phyloP scores from a whole-genome alignment of 306 rosid species.

The Vigna radiata region DNA sequence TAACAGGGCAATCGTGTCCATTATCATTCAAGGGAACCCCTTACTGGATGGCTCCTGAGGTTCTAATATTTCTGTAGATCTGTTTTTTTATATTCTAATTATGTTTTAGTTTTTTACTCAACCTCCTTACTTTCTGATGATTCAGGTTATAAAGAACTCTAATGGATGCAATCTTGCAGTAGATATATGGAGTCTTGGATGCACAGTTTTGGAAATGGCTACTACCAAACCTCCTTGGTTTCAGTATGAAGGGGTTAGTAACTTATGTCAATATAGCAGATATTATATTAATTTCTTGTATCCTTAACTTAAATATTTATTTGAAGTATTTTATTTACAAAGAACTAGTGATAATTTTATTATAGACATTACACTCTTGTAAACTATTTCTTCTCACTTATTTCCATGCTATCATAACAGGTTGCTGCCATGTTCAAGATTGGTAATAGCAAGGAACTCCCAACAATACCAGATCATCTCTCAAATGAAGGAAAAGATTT shows the following conservation, averaged over 20 bases:
- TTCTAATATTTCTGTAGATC: constrained; percentile 42
- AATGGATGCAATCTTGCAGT: constrained; percentile 90
- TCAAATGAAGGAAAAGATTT: constrained; percentile 91
- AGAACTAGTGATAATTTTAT: constrained; percentile 21
- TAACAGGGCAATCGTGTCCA: constrained; percentile 87
- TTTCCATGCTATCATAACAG: constrained; percentile 55
- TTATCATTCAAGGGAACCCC: constrained; percentile 98
- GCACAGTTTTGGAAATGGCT: constrained; percentile 99
- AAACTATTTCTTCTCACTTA: constrained; percentile 41
- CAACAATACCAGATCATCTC: constrained; percentile 83
- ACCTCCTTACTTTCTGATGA: constrained; percentile 40
- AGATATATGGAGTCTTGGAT: constrained; percentile 99
- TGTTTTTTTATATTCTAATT: constrained; percentile 33
- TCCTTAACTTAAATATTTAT: not conserved
- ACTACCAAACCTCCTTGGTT: constrained; percentile 99
- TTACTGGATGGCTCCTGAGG: constrained; percentile 99
- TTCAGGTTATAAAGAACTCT: constrained; percentile 84
- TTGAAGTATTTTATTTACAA: constrained; percentile 10
- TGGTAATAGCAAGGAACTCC: constrained; percentile 98
- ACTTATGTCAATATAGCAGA: constrained; percentile 30
- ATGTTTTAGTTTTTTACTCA: constrained; percentile 40
- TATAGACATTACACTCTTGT: constrained; percentile 15
- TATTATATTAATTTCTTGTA: constrained; percentile 4
- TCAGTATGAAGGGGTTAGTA: constrained; percentile 98
- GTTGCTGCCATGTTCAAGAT: constrained; percentile 99